These are phyloP conservation scores for Daldinia childiae DNA, from an alignment of 495 filamentous ascomycete genomes.

Conservation along the genomic window DNA sequence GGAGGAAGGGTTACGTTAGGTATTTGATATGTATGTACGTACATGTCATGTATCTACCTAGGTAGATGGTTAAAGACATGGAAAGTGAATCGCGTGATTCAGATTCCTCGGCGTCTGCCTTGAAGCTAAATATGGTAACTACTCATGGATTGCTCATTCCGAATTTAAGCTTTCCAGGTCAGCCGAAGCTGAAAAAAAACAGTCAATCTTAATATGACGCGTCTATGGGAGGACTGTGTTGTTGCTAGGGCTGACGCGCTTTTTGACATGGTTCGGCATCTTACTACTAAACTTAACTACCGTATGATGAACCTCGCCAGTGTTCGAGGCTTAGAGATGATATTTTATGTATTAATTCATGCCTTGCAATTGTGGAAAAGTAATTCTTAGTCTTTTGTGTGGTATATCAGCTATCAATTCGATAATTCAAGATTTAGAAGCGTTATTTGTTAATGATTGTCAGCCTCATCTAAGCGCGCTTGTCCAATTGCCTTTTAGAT, in stretches of 20 bases:
- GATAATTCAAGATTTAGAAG: too few relatives aligned
- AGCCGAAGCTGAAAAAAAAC: neutral
- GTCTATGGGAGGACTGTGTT: neutral
- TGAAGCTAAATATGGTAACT: neutral
- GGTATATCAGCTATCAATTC: too few relatives aligned
- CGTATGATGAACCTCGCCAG: neutral
- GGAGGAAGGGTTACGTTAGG: too few relatives aligned
- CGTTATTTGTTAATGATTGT: too few relatives aligned
- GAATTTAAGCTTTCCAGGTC: neutral
- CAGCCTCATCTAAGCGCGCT: too few relatives aligned
- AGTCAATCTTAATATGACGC: neutral
- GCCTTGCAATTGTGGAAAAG: too few relatives aligned
- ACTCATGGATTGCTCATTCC: neutral
- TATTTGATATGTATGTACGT: neutral
- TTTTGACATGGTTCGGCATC: neutral
- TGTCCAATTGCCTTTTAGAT: too few relatives aligned
- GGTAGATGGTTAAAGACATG: neutral
- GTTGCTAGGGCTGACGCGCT: neutral
- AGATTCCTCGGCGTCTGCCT: conserved; percentile 2
- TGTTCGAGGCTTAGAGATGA: neutral
- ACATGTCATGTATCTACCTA: too few relatives aligned
- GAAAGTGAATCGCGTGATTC: neutral
- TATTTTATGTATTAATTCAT: too few relatives aligned
- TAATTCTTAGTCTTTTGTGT: too few relatives aligned
- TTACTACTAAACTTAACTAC: neutral